Conservation (phyloP, 23 red algal genomes). For the Gracilaria vermiculophylla region DNA sequence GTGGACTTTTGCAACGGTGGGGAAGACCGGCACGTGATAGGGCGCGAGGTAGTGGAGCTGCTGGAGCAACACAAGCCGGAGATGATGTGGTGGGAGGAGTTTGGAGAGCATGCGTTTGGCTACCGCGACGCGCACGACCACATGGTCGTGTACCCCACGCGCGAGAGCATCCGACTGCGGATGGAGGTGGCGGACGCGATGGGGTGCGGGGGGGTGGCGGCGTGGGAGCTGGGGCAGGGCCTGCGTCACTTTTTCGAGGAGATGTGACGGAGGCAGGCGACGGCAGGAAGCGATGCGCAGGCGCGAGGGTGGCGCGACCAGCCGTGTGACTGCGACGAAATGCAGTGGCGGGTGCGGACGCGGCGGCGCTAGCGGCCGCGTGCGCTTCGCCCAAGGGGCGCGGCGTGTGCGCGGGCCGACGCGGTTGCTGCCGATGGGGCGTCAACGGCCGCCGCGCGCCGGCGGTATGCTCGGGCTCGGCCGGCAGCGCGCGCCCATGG, state of each 20-base stretch:
- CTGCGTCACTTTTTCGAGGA: constrained; percentile 39
- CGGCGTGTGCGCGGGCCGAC: no score
- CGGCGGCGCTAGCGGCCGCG: no score
- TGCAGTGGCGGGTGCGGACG: no score
- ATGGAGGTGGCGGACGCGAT: not conserved
- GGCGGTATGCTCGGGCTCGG: not conserved
- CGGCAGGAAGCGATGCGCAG: not conserved
- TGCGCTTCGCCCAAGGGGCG: no score
- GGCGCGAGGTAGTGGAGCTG: constrained; percentile 9
- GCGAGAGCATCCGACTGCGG: constrained; percentile 15
- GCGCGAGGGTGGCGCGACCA: no score
- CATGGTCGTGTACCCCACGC: constrained; percentile 32
- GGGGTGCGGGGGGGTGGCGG: constrained; percentile 26
- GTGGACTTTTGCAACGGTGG: constrained; percentile 8
- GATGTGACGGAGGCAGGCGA: not conserved
- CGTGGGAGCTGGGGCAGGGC: constrained; percentile 44
- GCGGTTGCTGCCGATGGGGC: no score
- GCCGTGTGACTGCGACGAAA: no score
- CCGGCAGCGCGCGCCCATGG: not conserved
- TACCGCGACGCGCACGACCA: not conserved
- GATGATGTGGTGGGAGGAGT: constrained; percentile 15
- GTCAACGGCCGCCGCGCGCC: no score
- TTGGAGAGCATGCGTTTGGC: constrained; percentile 19
- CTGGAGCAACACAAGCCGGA: not conserved
- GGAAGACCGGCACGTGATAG: constrained; percentile 1